phyloP scores from a whole-genome alignment of 257 asterid species.

The Nicotiana paniculata region DNA sequence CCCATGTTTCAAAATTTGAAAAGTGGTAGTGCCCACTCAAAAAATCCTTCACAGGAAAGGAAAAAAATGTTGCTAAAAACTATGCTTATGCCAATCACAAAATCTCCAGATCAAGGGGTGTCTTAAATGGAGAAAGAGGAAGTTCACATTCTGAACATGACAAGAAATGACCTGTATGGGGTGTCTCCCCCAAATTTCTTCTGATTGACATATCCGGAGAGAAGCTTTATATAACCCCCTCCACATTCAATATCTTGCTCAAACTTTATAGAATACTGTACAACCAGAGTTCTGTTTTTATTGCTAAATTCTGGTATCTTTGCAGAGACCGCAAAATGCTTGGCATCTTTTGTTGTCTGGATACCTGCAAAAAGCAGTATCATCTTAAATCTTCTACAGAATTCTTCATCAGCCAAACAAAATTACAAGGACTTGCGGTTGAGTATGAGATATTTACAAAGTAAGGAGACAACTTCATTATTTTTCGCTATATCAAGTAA shows the following conservation, averaged over 20 bases:
- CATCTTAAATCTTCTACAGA: background rate
- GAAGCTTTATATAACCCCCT: constrained; percentile 93
- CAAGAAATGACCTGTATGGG: constrained; percentile 64
- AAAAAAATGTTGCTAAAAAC: background rate
- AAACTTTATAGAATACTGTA: constrained; percentile 79
- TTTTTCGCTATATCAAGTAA: background rate
- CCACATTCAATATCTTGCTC: constrained; percentile 99
- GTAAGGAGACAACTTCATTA: background rate
- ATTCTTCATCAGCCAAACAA: background rate
- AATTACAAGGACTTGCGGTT: background rate
- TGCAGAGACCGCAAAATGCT: constrained; percentile 84
- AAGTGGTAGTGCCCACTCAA: background rate
- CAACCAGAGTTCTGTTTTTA: constrained; percentile 79
- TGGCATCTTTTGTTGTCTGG: constrained; percentile 80
- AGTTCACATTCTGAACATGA: background rate
- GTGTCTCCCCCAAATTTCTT: constrained; percentile 98
- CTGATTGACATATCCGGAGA: constrained; percentile 86
- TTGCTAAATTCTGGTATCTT: constrained; percentile 90
- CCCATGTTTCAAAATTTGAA: background rate
- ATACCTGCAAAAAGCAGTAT: constrained; percentile 47
- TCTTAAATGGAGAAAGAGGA: background rate
- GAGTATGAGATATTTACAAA: background rate
- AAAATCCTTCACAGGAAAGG: background rate
- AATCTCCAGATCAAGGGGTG: background rate
- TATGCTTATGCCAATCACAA: background rate